phyloP scores from a whole-genome alignment of 2,329 filamentous ascomycete species.

The Aspergillus glaucus region DNA sequence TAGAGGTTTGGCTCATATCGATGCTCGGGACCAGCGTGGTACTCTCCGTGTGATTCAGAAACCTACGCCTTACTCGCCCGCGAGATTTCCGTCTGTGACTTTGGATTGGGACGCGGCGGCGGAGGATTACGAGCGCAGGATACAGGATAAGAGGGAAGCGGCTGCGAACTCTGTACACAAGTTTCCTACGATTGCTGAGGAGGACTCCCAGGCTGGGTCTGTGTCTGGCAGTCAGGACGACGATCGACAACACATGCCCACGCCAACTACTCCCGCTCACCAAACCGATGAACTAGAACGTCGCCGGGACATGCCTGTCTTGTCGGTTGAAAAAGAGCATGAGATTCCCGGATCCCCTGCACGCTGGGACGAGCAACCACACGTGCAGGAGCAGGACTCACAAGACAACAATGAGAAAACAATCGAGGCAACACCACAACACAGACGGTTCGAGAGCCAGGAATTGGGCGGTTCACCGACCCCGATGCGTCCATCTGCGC shows the following conservation, averaged over 20 bases:
- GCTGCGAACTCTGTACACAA: slow-evolving; percentile 6
- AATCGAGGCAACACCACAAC: slow-evolving; percentile 5
- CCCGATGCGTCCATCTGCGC: slow-evolving; percentile 4
- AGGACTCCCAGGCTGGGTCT: neutral
- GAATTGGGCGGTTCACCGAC: slow-evolving; percentile 21
- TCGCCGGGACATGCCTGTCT: slow-evolving; percentile 19
- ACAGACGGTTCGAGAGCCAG: slow-evolving; percentile 18
- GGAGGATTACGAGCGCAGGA: slow-evolving; percentile 11
- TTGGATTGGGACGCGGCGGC: slow-evolving; percentile 30
- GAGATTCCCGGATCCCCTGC: slow-evolving; percentile 15
- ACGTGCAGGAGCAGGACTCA: slow-evolving; percentile 1
- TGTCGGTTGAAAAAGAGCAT: slow-evolving; percentile 19
- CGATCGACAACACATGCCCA: neutral
- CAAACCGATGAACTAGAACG: neutral
- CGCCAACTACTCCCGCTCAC: neutral
- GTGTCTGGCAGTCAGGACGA: neutral
- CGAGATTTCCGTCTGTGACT: slow-evolving; percentile 28
- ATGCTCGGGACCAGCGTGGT: slow-evolving; percentile 31
- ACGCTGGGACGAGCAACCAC: slow-evolving; percentile 2
- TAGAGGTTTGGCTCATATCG: slow-evolving; percentile 26
- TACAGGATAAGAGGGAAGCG: slow-evolving; percentile 9
- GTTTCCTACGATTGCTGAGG: slow-evolving; percentile 16
- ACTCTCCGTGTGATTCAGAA: slow-evolving; percentile 30
- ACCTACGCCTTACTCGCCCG: slow-evolving; percentile 15
- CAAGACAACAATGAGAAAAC: slow-evolving; percentile 1